A percentile compares a stretch with the other conserved stretches of the same genome.
These are phyloP conservation scores for Monosporascus sp. DNA, from an alignment of 2,329 filamentous ascomycete genomes.

Conservation along the genomic window DNA sequence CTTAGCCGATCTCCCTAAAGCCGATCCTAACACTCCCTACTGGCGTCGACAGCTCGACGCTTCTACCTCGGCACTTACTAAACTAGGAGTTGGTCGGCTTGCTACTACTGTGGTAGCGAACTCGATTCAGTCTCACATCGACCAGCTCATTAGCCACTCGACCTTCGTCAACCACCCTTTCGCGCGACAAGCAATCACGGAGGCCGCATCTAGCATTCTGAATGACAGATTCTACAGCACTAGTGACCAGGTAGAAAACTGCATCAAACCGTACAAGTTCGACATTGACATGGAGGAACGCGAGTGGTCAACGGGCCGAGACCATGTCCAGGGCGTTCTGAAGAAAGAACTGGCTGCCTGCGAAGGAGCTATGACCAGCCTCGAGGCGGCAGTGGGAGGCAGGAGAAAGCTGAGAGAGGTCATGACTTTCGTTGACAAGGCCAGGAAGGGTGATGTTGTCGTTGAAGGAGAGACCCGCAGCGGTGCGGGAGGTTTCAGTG, in stretches of 20 bases:
- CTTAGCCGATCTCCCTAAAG: slow-evolving; percentile 74
- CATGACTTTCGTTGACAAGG: slow-evolving; percentile 83
- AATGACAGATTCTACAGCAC: slow-evolving; percentile 96
- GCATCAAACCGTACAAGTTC: slow-evolving; percentile 98
- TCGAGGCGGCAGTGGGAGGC: slow-evolving; percentile 76
- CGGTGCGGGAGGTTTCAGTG: slow-evolving; percentile 90
- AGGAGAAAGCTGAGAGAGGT: slow-evolving; percentile 84
- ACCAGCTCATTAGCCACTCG: slow-evolving; percentile 70
- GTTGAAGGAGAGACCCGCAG: slow-evolving; percentile 78
- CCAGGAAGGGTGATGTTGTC: slow-evolving; percentile 76
- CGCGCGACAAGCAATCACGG: slow-evolving; percentile 85
- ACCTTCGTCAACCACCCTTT: slow-evolving; percentile 89
- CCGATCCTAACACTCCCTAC: slow-evolving; percentile 77
- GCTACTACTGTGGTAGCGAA: slow-evolving; percentile 88
- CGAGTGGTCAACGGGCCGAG: slow-evolving; percentile 81
- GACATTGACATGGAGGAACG: slow-evolving; percentile 90
- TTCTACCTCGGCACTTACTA: slow-evolving; percentile 83
- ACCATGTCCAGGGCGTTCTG: slow-evolving; percentile 74
- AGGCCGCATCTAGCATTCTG: slow-evolving; percentile 82
- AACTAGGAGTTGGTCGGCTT: slow-evolving; percentile 85
- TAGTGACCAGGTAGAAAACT: slow-evolving; percentile 96
- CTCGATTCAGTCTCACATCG: slow-evolving; percentile 79
- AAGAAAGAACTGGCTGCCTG: slow-evolving; percentile 83
- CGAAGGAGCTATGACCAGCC: slow-evolving; percentile 66
- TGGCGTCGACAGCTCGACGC: slow-evolving; percentile 95